Base-by-base conservation (phyloP, 1,284 basidiomycete species). In the Malassezia globosa region DNA sequence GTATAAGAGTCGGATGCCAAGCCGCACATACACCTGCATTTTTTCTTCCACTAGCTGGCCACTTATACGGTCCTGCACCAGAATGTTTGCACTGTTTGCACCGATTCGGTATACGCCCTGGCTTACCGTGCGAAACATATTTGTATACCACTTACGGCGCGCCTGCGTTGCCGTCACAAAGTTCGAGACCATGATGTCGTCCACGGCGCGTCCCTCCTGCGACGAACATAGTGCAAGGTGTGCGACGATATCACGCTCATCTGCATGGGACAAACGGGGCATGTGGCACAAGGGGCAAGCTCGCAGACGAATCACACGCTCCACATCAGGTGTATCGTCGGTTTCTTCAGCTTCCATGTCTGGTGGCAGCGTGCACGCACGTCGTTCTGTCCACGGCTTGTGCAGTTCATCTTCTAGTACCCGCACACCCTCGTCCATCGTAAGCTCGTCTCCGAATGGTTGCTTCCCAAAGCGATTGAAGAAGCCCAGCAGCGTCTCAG, bases 31-130 rank as follows among this genome's bases (percentile, higher is more conserved):
- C 3, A 89, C 85, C 68, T 89, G 84, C 84, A 87, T 87, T 77
- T 96, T 96, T 74, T 97, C 94, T 73, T 97, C 94, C 64, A 92
- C 83, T 51, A 96, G 72, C 71, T 88, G 85, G 0, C 94, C 92
- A 1, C 87, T 90, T 63, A 80, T 72, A 11, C 84, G 76, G 37
- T 82, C 76, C 42, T 58, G 56, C 11, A 61, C 56, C 38, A 62
- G 86, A 56, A 96, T 95, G 69, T 96, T 96, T 42, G 89, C 92
- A 42, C 84, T 87, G 63, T 90, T 64, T 56, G 89, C 90, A 6
- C 90, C 90, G 24, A 95, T 79, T 58, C 80, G 81, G 74, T 96
- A 95, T 55, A 84, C 79, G 1, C 90, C 90, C 42, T 71, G 66
- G 2, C 56, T 58, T 41, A 92, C 81, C 74, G 87, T 87, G 34